Percentiles rank a stretch among this genome's conserved stretches.
Conservation (phyloP, 2,329 filamentous ascomycete genomes). For the Colletotrichum tamarilloi region DNA sequence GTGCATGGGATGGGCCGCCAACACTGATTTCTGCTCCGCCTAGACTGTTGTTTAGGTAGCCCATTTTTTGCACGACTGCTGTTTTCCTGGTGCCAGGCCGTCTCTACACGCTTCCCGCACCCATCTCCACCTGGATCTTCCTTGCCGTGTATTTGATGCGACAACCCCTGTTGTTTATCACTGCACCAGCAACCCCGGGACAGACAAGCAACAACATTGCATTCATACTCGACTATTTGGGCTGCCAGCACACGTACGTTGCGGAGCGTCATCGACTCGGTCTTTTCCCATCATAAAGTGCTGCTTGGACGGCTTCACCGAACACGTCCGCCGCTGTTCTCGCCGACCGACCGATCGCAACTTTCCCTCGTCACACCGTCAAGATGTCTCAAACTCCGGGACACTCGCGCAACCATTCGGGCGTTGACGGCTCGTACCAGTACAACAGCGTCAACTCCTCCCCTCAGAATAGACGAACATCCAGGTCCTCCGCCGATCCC, state of each 20-base stretch:
- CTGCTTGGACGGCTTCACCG: slow-evolving; percentile 2
- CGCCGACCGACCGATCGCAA: neutral
- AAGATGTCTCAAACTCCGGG: slow-evolving; percentile 65
- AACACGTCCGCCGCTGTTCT: neutral
- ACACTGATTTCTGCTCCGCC: slow-evolving; percentile 8
- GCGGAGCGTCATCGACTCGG: slow-evolving; percentile 8
- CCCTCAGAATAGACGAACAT: slow-evolving; percentile 59
- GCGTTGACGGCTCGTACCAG: slow-evolving; percentile 56
- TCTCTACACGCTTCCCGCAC: neutral
- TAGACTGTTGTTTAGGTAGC: neutral
- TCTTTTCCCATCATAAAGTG: slow-evolving; percentile 7
- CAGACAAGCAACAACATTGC: slow-evolving; percentile 29
- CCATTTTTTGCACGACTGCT: slow-evolving; percentile 15
- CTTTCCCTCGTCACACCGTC: neutral
- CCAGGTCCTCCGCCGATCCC: slow-evolving; percentile 63
- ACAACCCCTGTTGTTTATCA: slow-evolving; percentile 35
- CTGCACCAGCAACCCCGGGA: slow-evolving; percentile 35
- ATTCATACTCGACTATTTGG: slow-evolving; percentile 5
- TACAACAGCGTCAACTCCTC: slow-evolving; percentile 54
- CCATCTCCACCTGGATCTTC: slow-evolving; percentile 26
- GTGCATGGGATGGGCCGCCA: neutral
- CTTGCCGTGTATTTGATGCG: slow-evolving; percentile 37
- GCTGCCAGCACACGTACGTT: slow-evolving; percentile 15
- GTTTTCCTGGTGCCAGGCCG: neutral
- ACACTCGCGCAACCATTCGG: slow-evolving; percentile 69